Base-by-base conservation (phyloP, 352 stramenopile genomes). In the Bremia lactucae region DNA sequence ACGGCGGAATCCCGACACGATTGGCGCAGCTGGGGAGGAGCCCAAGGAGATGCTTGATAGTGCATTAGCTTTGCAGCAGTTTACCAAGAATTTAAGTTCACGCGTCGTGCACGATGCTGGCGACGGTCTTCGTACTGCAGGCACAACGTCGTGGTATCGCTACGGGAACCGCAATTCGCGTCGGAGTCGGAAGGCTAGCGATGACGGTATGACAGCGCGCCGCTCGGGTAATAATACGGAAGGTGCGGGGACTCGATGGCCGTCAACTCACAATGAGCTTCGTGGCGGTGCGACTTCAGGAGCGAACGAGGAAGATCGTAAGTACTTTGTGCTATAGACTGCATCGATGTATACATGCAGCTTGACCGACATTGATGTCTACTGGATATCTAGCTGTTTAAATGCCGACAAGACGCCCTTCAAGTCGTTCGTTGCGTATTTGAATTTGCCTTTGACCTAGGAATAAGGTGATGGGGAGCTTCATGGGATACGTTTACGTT, bases 291-390 rank as follows among this genome's bases (percentile, higher is more conserved):
- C 52, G 26, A 50, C 60, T 24, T 78, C 68, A 15, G 63, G 31
- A 36, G 61, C 62, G 19, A 80, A 60, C 42, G 72, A 88, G 52
- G 74, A 87, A 43, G 69, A 83, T 40, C 72, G 74, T 48, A 88
- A 86, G 54, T 88, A 88, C 61, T 88, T 88, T 45, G 76, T 88
- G 48, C 59, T 88, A 31, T 88, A 88, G 72, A 57, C 26, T 40
- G 25, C 38, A 36, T 46, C 36, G 33, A n/a, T 59, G 52, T 41
- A 45, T 55, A 36, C 59, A 51, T 53, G 14, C 29, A 37, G 11
- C 38, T 13, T 22, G 37, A 19, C 34, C 16, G n/a, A n/a, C n/a
- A n/a, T n/a, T n/a, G n/a, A n/a, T n/a, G n/a, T n/a, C n/a, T n/a
- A n/a, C n/a, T n/a, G n/a, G n/a, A n/a, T n/a, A n/a, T n/a, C 41